A percentile compares a stretch with the other conserved stretches of the same genome.
These are phyloP conservation scores for Loxodes magnus DNA, from an alignment of 73 alveolate species.

Conservation along the genomic window DNA sequence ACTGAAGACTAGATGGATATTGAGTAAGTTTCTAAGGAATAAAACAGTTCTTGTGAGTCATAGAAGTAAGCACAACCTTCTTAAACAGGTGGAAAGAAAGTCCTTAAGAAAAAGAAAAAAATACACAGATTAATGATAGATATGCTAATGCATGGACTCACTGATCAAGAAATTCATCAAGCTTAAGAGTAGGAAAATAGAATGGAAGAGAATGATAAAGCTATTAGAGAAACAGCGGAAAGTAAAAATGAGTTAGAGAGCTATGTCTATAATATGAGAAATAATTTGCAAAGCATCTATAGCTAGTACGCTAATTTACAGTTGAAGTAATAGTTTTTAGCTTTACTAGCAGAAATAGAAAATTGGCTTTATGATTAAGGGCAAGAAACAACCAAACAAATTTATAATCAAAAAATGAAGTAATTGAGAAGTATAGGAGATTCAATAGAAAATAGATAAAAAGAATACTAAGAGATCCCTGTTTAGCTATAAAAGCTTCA, in stretches of 20 bases:
- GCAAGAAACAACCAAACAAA: slow-evolving; percentile 34
- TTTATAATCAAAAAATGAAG: slow-evolving; percentile 30
- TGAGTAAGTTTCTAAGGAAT: no score
- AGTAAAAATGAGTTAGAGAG: slow-evolving; percentile 63
- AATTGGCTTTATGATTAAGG: slow-evolving; percentile 77
- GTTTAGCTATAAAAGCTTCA: slow-evolving; percentile 20
- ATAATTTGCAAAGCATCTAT: slow-evolving; percentile 30
- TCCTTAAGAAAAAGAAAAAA: slow-evolving; percentile 38
- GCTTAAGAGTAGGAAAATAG: slow-evolving; percentile 27
- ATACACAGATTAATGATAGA: slow-evolving; percentile 35
- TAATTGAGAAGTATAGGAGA: slow-evolving; percentile 34
- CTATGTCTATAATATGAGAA: slow-evolving; percentile 59
- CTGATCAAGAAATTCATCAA: slow-evolving; percentile 18
- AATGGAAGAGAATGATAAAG: slow-evolving; percentile 30
- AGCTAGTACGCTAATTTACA: slow-evolving; percentile 17
- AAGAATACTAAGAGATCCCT: slow-evolving; percentile 23
- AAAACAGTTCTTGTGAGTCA: no score
- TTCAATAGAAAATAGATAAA: slow-evolving; percentile 43
- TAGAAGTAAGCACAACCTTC: slow-evolving; percentile 30
- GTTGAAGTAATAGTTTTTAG: slow-evolving; percentile 6
- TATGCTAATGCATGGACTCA: slow-evolving; percentile 19
- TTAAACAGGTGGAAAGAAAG: slow-evolving; percentile 13
- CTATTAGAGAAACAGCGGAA: slow-evolving; percentile 33
- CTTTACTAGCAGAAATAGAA: slow-evolving; percentile 27
- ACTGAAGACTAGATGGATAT: slow-evolving; percentile 17